phyloP scores from a whole-genome alignment of 2,329 filamentous ascomycete genomes.

The Didymosphaeria variabile region DNA sequence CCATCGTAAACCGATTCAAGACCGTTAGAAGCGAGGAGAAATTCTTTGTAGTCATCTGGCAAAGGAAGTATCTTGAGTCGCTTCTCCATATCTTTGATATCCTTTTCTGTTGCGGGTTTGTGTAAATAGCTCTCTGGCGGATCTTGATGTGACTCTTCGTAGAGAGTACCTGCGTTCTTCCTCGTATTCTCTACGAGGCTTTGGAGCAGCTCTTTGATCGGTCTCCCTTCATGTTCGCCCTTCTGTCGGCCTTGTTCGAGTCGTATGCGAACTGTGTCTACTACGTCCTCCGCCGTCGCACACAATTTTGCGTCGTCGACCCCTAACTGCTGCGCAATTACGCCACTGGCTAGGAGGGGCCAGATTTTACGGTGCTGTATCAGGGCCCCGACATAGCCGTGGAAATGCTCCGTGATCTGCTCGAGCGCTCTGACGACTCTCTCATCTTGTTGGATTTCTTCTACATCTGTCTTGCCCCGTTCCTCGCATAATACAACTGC shows the following conservation, averaged over 20 bases:
- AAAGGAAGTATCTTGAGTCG: constrained; percentile 10
- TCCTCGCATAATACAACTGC: constrained; percentile 12
- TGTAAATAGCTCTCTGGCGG: constrained; percentile 14
- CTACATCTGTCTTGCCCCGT: constrained; percentile 11
- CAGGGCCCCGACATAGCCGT: constrained; percentile 1
- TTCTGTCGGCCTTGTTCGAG: constrained; percentile 11
- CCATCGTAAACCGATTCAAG: constrained; percentile 12
- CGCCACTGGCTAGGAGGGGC: constrained; percentile 12
- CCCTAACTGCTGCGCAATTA: constrained; percentile 11
- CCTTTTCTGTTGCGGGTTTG: constrained; percentile 10
- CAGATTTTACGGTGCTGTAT: constrained; percentile 11
- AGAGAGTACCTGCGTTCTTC: constrained; percentile 9
- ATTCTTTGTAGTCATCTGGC: constrained; percentile 13
- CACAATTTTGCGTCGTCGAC: constrained; percentile 9
- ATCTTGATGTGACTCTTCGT: constrained; percentile 2
- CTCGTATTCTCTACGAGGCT: constrained; percentile 13
- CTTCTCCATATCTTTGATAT: constrained; percentile 8
- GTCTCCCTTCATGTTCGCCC: constrained; percentile 7
- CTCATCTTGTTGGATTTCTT: constrained; percentile 13
- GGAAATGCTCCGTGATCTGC: constrained; percentile 10
- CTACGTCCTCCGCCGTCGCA: constrained; percentile 16
- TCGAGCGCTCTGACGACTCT: constrained; percentile 10
- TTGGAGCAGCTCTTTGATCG: constrained; percentile 13
- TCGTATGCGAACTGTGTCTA: constrained; percentile 12
- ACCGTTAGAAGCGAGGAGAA: constrained; percentile 11